A percentile compares a stretch with the other conserved stretches of the same genome.
phyloP scores from a whole-genome alignment of 352 stramenopile genomes.

The Paralagenidium karlingii region DNA sequence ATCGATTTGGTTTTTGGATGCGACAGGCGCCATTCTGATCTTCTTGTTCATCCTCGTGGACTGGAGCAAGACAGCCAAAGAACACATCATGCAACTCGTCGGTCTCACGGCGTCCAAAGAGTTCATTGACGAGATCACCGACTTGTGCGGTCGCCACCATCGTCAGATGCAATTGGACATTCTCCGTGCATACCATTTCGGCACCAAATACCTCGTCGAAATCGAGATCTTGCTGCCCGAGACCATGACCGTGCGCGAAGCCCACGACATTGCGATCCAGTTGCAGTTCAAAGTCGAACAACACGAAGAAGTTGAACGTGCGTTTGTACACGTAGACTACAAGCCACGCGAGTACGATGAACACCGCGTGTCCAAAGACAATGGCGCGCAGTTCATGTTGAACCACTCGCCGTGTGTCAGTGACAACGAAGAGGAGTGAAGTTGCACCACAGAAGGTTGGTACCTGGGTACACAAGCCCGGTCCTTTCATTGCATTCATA shows the following conservation, averaged over 20 bases:
- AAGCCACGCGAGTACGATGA: constrained; percentile 67
- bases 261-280: constrained; percentile 90
- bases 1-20: constrained; percentile 82
- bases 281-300: constrained; percentile 92
- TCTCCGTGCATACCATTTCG: constrained; percentile 88
- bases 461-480: no score
- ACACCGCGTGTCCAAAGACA: constrained; percentile 37
- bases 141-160: constrained; percentile 68
- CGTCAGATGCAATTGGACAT: constrained; percentile 79
- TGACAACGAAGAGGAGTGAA: no score
- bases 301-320: constrained; percentile 84
- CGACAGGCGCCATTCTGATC: constrained; percentile 87
- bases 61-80: constrained; percentile 85
- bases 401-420: no score
- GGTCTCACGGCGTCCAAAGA: constrained; percentile 54
- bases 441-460: no score
- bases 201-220: constrained; percentile 90
- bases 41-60: constrained; percentile 89
- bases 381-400: constrained; percentile 36
- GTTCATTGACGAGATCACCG: constrained; percentile 83
- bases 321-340: constrained; percentile 94
- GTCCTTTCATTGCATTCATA: no score
- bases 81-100: constrained; percentile 83
- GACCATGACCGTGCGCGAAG: constrained; percentile 83
- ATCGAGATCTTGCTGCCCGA: constrained; percentile 87